Evolutionary conservation across 2,329 filamentous ascomycete species (phyloP).

Genomic region (Trichoderma guizhouense): DNA sequence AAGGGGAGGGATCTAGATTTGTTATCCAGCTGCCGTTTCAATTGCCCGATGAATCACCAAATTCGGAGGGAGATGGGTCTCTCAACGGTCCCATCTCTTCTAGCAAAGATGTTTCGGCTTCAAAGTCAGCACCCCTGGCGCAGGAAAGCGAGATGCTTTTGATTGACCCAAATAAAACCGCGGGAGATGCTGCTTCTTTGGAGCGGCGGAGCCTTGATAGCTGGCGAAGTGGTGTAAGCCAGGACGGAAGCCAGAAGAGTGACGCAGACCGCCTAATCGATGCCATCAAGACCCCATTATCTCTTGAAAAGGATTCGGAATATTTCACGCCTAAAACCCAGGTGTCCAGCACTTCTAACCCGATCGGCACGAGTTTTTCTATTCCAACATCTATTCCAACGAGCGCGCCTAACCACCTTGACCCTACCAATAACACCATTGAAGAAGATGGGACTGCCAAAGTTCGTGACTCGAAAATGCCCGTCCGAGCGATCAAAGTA

Average conservation of each 20-base stretch:
- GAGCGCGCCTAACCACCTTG: not conserved
- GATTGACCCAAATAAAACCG: constrained; percentile 45
- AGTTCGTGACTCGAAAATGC: constrained; percentile 44
- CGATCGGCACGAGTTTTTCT: not conserved
- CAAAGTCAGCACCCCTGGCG: constrained; percentile 27
- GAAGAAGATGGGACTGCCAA: constrained; percentile 34
- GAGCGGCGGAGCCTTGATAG: constrained; percentile 24
- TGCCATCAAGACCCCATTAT: constrained; percentile 62
- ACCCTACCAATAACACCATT: not conserved
- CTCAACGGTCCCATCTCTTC: constrained; percentile 14
- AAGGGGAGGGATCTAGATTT: constrained; percentile 78
- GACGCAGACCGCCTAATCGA: constrained; percentile 70
- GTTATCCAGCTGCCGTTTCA: constrained; percentile 75
- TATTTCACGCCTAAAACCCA: constrained; percentile 25
- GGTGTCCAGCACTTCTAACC: not conserved
- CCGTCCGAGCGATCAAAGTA: constrained; percentile 46
- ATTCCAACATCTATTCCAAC: not conserved
- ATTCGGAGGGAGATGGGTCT: constrained; percentile 19
- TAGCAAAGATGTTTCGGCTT: constrained; percentile 22
- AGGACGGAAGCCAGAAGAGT: constrained; percentile 50
- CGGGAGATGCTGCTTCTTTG: constrained; percentile 15
- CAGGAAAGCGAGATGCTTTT: constrained; percentile 58
- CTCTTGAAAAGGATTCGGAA: constrained; percentile 38
- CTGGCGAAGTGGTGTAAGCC: constrained; percentile 38
- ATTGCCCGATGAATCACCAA: constrained; percentile 45